Base-by-base conservation (phyloP, 495 filamentous ascomycete genomes). In the Penicillium dipodomyicola region DNA sequence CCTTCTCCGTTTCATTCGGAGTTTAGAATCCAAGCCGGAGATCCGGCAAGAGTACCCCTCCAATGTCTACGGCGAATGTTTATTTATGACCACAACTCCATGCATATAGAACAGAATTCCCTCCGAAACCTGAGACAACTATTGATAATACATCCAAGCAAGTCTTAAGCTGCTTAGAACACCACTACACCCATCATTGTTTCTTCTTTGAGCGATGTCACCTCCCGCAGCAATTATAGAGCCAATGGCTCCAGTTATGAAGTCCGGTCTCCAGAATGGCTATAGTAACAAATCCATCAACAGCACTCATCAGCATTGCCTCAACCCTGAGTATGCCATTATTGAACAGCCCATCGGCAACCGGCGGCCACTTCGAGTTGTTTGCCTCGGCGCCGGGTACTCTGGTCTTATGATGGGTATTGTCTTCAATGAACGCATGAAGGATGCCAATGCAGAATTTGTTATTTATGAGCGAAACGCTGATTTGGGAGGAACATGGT, bases 401-500 rank as follows among this genome's bases (percentile, higher is more conserved):
- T 45, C 39, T 2, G 57, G 57, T 12, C 49, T 59, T 10, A 59
- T 45, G 35, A 56, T 59, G 50, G 43, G 43, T 9, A 46, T 46
- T 29, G 40, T 48, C 2, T 39, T 46, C 30, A 59, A 42, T 30
- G 29, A 54, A 30, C 44, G 46, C 5, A 56, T 49, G 44, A 56
- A 56, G 9, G 17, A 49, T 22, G 20, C 44, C 15, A 48, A 49
- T 9, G 54, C 46, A 7, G 54, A 56, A 0, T 25, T 49, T 17
- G 45, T 56, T 23, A 45, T 56, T 22, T 56, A 56, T 30, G 54
- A 56, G 11, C 43, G 43, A 3, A 64, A 64, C 15, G 25, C 49
- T 29, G 59, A 59, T 42, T 11, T 65, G 10, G 63, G 63, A 22
- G 63, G 63, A 14, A 65, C 63, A 1, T 65, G 84, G 84, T 81